Evolutionary conservation across 495 filamentous ascomycete genomes (phyloP).

Genomic region (Barbatosphaeria neglecta): DNA sequence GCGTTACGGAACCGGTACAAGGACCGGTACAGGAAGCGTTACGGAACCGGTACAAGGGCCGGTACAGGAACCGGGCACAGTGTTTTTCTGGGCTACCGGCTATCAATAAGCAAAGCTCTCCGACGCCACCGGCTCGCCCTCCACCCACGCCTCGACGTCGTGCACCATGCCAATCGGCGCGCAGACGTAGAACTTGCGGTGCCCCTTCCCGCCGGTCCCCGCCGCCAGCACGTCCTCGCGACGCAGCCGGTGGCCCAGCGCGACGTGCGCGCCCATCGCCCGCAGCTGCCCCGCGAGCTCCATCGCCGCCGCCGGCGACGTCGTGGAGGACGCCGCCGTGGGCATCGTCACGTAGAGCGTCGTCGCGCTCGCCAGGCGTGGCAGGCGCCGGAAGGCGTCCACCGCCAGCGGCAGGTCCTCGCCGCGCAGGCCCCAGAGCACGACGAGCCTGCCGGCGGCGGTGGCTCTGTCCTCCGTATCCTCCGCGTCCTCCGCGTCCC

Average conservation of each 20-base stretch:
- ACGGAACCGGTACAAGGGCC: too few relatives aligned
- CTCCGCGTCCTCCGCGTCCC: too few relatives aligned
- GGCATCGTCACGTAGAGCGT: slow-evolving; percentile 50
- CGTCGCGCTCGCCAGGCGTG: slow-evolving; percentile 37
- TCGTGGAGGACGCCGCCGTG: slow-evolving; percentile 10
- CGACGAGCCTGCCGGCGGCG: slow-evolving; percentile 25
- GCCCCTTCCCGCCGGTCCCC: slow-evolving; percentile 16
- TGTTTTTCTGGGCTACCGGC: too few relatives aligned
- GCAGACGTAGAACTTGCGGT: slow-evolving; percentile 51
- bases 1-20: too few relatives aligned
- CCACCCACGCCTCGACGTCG: slow-evolving; percentile 45
- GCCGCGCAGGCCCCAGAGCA: slow-evolving; percentile 56
- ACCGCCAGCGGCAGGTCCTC: slow-evolving; percentile 50
- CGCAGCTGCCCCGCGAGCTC: slow-evolving; percentile 9
- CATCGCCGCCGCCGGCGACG: slow-evolving; percentile 15
- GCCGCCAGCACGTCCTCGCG: slow-evolving; percentile 33
- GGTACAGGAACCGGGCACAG: too few relatives aligned
- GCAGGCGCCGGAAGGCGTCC: slow-evolving; percentile 44
- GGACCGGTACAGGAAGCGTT: too few relatives aligned
- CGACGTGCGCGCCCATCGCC: slow-evolving; percentile 27
- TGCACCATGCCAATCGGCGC: slow-evolving; percentile 42
- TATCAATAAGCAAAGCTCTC: slow-evolving; percentile 62
- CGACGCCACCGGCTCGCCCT: slow-evolving; percentile 44
- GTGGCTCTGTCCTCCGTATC: too few relatives aligned
- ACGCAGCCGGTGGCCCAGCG: slow-evolving; percentile 23